Percentiles rank a stretch among this genome's conserved stretches.
Evolutionary conservation across 1,139 yeast genomes (phyloP).

Genomic region (Blastobotrys proliferans): DNA sequence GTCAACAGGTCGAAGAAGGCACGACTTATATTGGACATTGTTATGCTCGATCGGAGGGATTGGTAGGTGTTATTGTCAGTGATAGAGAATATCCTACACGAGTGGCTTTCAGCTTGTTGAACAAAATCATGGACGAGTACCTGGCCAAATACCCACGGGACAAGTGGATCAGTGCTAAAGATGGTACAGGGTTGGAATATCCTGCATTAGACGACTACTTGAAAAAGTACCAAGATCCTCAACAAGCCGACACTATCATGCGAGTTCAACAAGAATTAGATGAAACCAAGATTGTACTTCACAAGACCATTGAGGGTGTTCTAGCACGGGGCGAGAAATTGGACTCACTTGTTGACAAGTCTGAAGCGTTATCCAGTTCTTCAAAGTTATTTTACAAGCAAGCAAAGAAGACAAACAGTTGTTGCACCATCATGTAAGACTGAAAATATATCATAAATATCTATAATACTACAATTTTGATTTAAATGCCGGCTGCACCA

Average conservation of each 20-base stretch:
- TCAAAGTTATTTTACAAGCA: slow-evolving; percentile 95
- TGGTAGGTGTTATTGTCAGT: slow-evolving; percentile 88
- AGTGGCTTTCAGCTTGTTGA: slow-evolving; percentile 92
- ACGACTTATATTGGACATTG: slow-evolving; percentile 67
- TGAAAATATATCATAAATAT: too few species aligned
- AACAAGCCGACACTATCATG: slow-evolving; percentile 95
- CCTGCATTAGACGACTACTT: slow-evolving; percentile 67
- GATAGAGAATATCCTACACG: slow-evolving; percentile 96
- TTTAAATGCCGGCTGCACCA: slow-evolving; percentile 32
- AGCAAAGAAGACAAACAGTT: slow-evolving; percentile 95
- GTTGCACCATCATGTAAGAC: slow-evolving; percentile 34
- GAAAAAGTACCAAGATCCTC: slow-evolving; percentile 89
- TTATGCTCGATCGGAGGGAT: slow-evolving; percentile 82
- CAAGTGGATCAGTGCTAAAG: slow-evolving; percentile 59
- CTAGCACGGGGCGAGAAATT: slow-evolving; percentile 94
- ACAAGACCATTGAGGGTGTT: slow-evolving; percentile 91
- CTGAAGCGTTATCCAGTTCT: slow-evolving; percentile 84
- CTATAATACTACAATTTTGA: slow-evolving; percentile 23
- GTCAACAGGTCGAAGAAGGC: slow-evolving; percentile 94
- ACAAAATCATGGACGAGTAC: slow-evolving; percentile 89
- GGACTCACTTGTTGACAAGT: slow-evolving; percentile 89
- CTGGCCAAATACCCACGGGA: slow-evolving; percentile 72
- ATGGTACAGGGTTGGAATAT: slow-evolving; percentile 46
- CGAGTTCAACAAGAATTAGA: slow-evolving; percentile 96
- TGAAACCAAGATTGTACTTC: slow-evolving; percentile 93